phyloP scores from a whole-genome alignment of 2,329 filamentous ascomycete species.

The Xylariaceae sp. region DNA sequence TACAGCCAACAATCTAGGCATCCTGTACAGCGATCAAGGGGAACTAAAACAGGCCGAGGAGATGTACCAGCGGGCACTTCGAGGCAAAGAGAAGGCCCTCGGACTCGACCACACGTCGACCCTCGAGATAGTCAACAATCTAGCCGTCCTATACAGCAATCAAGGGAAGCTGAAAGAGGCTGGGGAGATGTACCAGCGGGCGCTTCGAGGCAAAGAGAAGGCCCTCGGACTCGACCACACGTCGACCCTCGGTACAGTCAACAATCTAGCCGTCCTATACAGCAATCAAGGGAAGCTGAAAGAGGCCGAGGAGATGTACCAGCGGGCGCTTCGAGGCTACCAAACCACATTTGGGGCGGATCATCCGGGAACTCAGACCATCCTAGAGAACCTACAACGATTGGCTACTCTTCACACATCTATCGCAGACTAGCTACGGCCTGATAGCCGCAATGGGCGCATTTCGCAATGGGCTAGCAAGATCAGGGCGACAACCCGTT shows the following conservation, averaged over 20 bases:
- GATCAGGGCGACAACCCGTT: too few relatives aligned
- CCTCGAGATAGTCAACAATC: not conserved
- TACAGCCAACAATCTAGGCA: not conserved
- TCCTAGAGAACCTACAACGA: not conserved
- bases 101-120: constrained; percentile 4
- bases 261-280: not conserved
- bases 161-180: constrained; percentile 36
- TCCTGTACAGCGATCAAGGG: constrained; percentile 12
- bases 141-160: not conserved
- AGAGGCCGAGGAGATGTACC: not conserved
- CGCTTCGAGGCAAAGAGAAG: constrained; percentile 33
- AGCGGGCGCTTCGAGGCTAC: not conserved
- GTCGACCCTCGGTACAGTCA: not conserved
- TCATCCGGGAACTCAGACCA: not conserved
- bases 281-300: not conserved
- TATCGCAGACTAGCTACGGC: too few relatives aligned
- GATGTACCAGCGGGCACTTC: constrained; percentile 41
- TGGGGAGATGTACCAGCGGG: constrained; percentile 40
- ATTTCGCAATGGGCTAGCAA: too few relatives aligned
- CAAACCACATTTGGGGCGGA: not conserved
- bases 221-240: constrained; percentile 3
- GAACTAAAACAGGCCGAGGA: constrained; percentile 36
- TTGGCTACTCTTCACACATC: too few relatives aligned
- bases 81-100: constrained; percentile 24
- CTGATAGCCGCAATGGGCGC: too few relatives aligned